These are phyloP conservation scores for Babesia caballi DNA, from an alignment of 169 alveolate genomes.

Conservation along the genomic window DNA sequence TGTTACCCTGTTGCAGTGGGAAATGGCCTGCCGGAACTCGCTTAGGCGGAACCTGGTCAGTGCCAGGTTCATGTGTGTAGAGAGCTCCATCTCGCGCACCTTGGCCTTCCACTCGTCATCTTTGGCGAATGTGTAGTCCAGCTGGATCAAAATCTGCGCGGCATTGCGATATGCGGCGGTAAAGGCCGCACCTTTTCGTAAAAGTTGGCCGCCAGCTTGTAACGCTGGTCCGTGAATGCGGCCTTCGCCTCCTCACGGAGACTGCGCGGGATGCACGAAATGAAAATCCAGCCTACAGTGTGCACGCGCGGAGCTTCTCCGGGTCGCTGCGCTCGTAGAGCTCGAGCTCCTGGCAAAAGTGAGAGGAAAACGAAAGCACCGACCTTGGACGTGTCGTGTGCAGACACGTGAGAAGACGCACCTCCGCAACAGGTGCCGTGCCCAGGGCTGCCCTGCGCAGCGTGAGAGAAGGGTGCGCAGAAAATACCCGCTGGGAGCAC, in stretches of 20 bases:
- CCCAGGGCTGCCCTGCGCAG: neutral
- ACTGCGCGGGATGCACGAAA: neutral
- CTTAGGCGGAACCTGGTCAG: slow-evolving; percentile 31
- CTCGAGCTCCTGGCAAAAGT: slow-evolving; percentile 20
- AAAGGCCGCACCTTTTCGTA: slow-evolving; percentile 45
- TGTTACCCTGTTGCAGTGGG: slow-evolving; percentile 51
- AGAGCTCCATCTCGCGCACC: slow-evolving; percentile 36
- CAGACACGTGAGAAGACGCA: neutral
- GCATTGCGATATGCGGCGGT: too few species aligned
- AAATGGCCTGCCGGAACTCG: slow-evolving; percentile 24
- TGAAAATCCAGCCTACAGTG: neutral
- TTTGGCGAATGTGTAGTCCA: slow-evolving; percentile 66
- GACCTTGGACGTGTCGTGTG: slow-evolving; percentile 18
- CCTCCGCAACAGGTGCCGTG: neutral
- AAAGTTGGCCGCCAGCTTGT: slow-evolving; percentile 29
- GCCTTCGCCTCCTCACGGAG: slow-evolving; percentile 55
- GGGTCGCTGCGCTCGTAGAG: slow-evolving; percentile 13
- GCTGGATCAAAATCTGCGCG: slow-evolving; percentile 45
- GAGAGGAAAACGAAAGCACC: neutral
- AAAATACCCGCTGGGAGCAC: neutral
- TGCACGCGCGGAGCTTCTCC: slow-evolving; percentile 23
- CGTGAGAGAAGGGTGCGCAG: neutral
- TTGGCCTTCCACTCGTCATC: slow-evolving; percentile 40
- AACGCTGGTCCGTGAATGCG: slow-evolving; percentile 21
- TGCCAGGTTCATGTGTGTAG: slow-evolving; percentile 48